These are phyloP conservation scores for Ceratocystis papillata DNA, from an alignment of 2,329 filamentous ascomycete genomes.

Conservation along the genomic window DNA sequence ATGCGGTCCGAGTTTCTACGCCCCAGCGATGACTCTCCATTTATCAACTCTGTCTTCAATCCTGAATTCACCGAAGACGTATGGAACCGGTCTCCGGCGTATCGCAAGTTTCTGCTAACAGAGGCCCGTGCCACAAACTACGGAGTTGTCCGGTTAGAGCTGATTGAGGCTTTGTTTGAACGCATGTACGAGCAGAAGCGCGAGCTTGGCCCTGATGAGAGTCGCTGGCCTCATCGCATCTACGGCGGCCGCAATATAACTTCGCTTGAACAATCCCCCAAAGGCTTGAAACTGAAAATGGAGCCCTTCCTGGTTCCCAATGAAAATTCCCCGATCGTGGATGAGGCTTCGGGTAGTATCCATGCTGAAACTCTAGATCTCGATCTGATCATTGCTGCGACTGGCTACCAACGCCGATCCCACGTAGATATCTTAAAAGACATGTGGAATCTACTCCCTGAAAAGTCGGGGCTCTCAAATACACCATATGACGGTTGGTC, in stretches of 20 bases:
- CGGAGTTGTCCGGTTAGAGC: constrained; percentile 78
- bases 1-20: constrained; percentile 75
- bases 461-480: constrained; percentile 31
- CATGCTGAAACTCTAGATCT: constrained; percentile 56
- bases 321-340: constrained; percentile 33
- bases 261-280: constrained; percentile 43
- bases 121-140: constrained; percentile 85
- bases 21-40: constrained; percentile 91
- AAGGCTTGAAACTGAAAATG: constrained; percentile 48
- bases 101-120: constrained; percentile 50
- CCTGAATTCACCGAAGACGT: constrained; percentile 70
- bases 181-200: constrained; percentile 78
- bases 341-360: constrained; percentile 30
- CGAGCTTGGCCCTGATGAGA: constrained; percentile 54
- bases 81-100: constrained; percentile 53
- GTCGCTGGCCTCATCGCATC: constrained; percentile 72
- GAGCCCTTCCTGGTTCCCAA: constrained; percentile 19
- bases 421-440: constrained; percentile 67
- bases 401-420: constrained; percentile 68
- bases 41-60: constrained; percentile 96
- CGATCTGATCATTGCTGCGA: constrained; percentile 75
- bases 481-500: constrained; percentile 33
- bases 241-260: constrained; percentile 56
- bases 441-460: constrained; percentile 54
- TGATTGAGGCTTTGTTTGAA: constrained; percentile 83